Conservation (phyloP, 1,284 basidiomycete species). For the Naganishia albida region DNA sequence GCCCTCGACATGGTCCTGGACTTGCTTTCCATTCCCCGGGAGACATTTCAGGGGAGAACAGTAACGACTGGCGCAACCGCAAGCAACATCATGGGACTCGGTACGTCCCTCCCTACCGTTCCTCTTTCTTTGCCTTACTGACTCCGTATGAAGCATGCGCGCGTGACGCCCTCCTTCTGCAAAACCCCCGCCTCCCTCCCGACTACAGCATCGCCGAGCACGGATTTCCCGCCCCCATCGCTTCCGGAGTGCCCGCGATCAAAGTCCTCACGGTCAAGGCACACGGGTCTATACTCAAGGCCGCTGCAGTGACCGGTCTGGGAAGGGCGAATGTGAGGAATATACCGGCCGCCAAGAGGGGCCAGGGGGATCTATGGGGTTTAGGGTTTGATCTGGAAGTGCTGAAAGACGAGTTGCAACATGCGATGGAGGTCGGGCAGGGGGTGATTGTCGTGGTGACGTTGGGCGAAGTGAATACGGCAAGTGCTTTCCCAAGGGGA, state of each 20-base stretch:
- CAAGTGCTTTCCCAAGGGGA: conserved; percentile 31
- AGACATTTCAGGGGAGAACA: conserved; percentile 52
- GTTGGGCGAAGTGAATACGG: conserved; percentile 60
- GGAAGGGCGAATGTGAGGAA: conserved; percentile 55
- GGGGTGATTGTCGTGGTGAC: conserved; percentile 54
- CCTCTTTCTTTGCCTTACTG: not conserved
- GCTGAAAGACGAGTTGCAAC: conserved; percentile 48
- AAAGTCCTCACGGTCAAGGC: conserved; percentile 55
- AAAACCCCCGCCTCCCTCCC: conserved; percentile 39
- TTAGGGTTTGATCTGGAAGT: conserved; percentile 52
- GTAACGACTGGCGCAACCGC: conserved; percentile 59
- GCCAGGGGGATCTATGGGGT: conserved; percentile 39
- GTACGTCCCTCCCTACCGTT: conserved; percentile 36
- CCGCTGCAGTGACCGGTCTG: conserved; percentile 56
- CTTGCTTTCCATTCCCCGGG: conserved; percentile 51
- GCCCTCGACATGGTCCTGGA: conserved; percentile 55
- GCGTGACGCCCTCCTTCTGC: conserved; percentile 47
- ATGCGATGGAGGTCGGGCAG: conserved; percentile 41
- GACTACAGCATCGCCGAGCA: conserved; percentile 54
- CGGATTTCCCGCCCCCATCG: conserved; percentile 45
- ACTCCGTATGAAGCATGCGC: conserved; percentile 45
- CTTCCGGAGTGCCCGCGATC: conserved; percentile 42
- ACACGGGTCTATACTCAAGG: conserved; percentile 58
- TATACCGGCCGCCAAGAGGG: conserved; percentile 34
- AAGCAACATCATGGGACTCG: conserved; percentile 58